These are phyloP conservation scores for Lichenothelia convexa DNA, from an alignment of 495 filamentous ascomycete genomes.

Conservation along the genomic window DNA sequence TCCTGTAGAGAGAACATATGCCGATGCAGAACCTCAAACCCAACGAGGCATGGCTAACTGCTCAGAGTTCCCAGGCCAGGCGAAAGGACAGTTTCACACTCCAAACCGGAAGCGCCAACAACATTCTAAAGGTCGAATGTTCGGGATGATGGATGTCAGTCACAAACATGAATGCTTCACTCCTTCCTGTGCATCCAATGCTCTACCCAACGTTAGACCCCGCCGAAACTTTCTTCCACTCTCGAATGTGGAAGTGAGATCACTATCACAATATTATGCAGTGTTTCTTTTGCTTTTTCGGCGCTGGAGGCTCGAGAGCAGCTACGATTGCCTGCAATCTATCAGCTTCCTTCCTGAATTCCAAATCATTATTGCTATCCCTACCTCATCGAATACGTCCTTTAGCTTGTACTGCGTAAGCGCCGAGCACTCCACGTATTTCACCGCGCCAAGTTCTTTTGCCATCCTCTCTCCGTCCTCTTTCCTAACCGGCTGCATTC, in stretches of 20 bases:
- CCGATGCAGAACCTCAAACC: no score
- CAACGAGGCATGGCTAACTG: no score
- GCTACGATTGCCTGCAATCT: conserved; percentile 22
- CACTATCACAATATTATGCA: not conserved
- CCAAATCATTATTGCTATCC: no score
- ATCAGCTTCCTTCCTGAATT: no score
- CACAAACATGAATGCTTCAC: no score
- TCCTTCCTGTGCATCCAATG: not conserved
- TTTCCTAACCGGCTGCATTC: conserved; percentile 78
- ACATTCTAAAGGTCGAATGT: not conserved
- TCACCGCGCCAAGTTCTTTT: conserved; percentile 85
- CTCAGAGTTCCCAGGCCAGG: no score
- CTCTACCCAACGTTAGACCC: not conserved
- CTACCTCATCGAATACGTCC: conserved; percentile 97
- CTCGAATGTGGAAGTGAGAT: not conserved
- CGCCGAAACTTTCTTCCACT: not conserved
- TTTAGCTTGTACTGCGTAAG: conserved; percentile 97
- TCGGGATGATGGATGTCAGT: no score
- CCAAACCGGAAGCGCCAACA: no score
- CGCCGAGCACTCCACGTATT: conserved; percentile 97
- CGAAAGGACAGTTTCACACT: no score
- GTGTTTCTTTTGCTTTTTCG: conserved; percentile 10
- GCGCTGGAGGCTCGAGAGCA: conserved; percentile 21
- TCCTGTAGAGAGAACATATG: no score
- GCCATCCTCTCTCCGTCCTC: conserved; percentile 94